These are phyloP conservation scores for Yarrowia galli DNA, from an alignment of 1,139 yeast species.

Conservation along the genomic window DNA sequence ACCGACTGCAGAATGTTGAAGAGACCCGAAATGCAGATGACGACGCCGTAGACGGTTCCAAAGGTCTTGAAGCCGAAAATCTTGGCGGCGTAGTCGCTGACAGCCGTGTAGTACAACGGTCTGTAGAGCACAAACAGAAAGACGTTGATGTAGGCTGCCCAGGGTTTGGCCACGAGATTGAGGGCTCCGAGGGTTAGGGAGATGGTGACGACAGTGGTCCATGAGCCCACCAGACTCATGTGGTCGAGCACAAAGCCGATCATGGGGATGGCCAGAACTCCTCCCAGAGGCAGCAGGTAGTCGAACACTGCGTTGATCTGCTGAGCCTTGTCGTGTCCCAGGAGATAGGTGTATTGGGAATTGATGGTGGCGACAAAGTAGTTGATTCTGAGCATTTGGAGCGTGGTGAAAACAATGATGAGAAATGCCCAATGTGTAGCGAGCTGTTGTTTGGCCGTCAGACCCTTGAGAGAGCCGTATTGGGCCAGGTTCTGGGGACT, in stretches of 20 bases:
- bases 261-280: slow-evolving; percentile 81
- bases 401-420: slow-evolving; percentile 78
- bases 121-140: slow-evolving; percentile 78
- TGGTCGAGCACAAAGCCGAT: slow-evolving; percentile 84
- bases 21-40: slow-evolving; percentile 80
- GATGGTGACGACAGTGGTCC: slow-evolving; percentile 45
- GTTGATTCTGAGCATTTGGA: slow-evolving; percentile 89
- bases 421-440: slow-evolving; percentile 78
- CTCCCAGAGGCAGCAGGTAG: slow-evolving; percentile 85
- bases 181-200: slow-evolving; percentile 70
- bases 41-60: slow-evolving; percentile 89
- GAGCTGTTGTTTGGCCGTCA: slow-evolving; percentile 67
- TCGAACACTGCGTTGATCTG: slow-evolving; percentile 78
- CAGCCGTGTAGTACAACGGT: slow-evolving; percentile 91
- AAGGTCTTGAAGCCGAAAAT: slow-evolving; percentile 92
- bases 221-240: slow-evolving; percentile 61
- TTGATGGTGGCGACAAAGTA: slow-evolving; percentile 89
- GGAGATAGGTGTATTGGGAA: slow-evolving; percentile 75
- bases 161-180: slow-evolving; percentile 64
- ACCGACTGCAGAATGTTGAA: slow-evolving; percentile 75
- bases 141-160: slow-evolving; percentile 68
- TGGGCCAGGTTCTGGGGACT: slow-evolving; percentile 8
- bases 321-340: slow-evolving; percentile 63
- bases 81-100: slow-evolving; percentile 88
- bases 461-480: slow-evolving; percentile 83